These are phyloP conservation scores for Arxiozyma telluris DNA, from an alignment of 1,139 yeast genomes.

Conservation along the genomic window DNA sequence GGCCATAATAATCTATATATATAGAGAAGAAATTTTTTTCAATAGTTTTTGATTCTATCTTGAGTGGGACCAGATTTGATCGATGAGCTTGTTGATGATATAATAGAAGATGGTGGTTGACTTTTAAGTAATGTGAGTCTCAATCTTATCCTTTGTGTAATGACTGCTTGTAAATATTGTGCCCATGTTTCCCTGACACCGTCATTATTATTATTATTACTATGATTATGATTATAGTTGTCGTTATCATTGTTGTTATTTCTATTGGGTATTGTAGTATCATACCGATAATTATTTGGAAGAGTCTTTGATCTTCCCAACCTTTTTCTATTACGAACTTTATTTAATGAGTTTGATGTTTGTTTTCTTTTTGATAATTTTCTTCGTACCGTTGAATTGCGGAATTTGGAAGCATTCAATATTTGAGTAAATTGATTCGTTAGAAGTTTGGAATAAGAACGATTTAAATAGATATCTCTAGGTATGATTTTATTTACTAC, in stretches of 20 bases:
- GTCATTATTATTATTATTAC: not conserved
- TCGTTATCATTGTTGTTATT: not conserved
- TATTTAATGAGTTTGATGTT: not conserved
- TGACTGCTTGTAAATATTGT: constrained; percentile 21
- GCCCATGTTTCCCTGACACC: constrained; percentile 20
- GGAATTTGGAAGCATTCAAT: not conserved
- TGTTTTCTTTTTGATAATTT: not conserved
- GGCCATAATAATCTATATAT: no score
- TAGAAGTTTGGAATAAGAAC: not conserved
- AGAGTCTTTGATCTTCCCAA: constrained; percentile 3
- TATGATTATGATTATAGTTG: no score
- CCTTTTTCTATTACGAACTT: not conserved
- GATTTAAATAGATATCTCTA: constrained; percentile 1
- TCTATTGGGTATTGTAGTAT: not conserved
- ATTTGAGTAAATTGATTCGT: not conserved
- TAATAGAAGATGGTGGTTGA: not conserved
- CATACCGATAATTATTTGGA: not conserved
- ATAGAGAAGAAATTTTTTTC: no score
- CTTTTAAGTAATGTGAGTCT: constrained; percentile 13
- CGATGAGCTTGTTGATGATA: not conserved
- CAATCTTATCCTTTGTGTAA: constrained; percentile 24
- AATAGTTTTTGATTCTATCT: not conserved
- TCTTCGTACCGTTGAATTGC: not conserved
- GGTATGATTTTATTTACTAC: constrained; percentile 3
- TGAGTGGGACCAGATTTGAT: not conserved